Evolutionary conservation across 129 eudicot genomes (phyloP).

Genomic region (Chrysanthemum seticuspe): DNA sequence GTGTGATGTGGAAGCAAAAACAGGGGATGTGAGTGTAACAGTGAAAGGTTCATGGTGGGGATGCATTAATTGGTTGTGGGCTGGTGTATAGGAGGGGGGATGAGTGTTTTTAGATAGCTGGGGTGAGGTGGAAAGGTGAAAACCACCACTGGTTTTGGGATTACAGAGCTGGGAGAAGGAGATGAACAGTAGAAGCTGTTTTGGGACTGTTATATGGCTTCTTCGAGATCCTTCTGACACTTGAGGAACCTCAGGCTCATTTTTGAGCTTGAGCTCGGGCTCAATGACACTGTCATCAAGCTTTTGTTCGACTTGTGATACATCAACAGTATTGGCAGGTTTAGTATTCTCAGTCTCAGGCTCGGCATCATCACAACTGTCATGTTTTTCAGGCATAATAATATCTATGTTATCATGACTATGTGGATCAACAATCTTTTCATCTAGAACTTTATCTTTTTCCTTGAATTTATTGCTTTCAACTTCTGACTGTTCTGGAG

Average conservation of each 20-base stretch:
- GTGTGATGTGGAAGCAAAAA: no score
- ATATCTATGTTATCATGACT: constrained; percentile 7
- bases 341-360: constrained; percentile 9
- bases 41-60: no score
- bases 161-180: no score
- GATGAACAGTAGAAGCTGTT: no score
- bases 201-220: constrained; percentile 58
- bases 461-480: constrained; percentile 39
- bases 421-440: constrained; percentile 21
- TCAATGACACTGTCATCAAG: constrained; percentile 25
- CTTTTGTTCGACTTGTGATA: constrained; percentile 24
- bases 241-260: not conserved
- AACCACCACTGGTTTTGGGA: no score
- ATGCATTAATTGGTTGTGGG: no score
- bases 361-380: not conserved
- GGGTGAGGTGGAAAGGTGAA: no score
- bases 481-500: constrained; percentile 56
- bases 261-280: constrained; percentile 17
- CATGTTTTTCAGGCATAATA: constrained; percentile 31
- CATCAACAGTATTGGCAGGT: not conserved
- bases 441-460: constrained; percentile 34
- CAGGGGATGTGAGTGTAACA: no score
- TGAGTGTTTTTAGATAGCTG: no score
- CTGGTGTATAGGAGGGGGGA: no score
- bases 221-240: constrained; percentile 55